Base-by-base conservation (phyloP, 73 alveolate genomes). In the Paramecium tetraurelia region DNA sequence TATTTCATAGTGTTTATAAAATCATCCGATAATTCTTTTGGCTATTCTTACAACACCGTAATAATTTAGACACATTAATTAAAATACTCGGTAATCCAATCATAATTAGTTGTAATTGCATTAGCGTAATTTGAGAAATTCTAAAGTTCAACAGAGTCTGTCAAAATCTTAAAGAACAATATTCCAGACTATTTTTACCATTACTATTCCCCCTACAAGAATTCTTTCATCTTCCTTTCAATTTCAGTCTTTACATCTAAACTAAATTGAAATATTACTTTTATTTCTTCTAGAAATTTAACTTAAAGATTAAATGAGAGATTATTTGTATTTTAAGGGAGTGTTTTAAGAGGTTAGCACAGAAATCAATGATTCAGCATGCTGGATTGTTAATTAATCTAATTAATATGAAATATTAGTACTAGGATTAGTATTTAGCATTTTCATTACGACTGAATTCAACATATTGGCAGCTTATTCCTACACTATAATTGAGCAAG, bases 381-480 rank as follows among this genome's bases (percentile, higher is more conserved):
- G 84, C 4, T 63, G 24, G 9, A 63, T 24, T 20, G 35, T 75
- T 75, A 41, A 35, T 35, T 12, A 41, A 29, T 33, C 87, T 41
- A 38, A 75, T 12, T 11, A 12, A 35, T 18, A 75, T 18, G 12
- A 75, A n/a, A 1, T 38, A 12, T 41, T 41, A 24, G 7, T 80
- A 80, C 90, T 48, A 1, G 69, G 29, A 53, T 53, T 53, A 3
- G 16, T 27, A 31, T 27, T 63, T 21, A 63, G 7, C 76, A 80
- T 80, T 24, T 80, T 80, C 38, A 80, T 44, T 12, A 80, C 72
- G 2, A 48, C 57, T 14, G 43, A 43, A 46, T 80, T 80, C 46
- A 80, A 80, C 12, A 80, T n/a, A 24, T 48, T 80, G 71, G 53
- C 22, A 44, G 90, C 90, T 22, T 72, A 40, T 72, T 72, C 86